Base-by-base conservation (phyloP, 2,329 filamentous ascomycete genomes). In the Cordyceps javanica region DNA sequence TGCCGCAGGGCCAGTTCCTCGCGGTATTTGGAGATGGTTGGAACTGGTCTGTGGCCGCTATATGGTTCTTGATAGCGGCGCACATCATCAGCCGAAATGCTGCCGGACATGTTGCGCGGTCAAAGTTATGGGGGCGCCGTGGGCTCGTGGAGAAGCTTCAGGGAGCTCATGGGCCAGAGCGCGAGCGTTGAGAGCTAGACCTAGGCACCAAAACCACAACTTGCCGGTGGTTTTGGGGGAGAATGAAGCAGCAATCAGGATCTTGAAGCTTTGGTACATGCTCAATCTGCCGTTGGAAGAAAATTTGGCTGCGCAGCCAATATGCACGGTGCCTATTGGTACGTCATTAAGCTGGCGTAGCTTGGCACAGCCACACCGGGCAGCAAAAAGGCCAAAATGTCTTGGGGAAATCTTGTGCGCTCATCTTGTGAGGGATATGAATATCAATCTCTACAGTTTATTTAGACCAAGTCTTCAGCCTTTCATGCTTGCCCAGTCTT, bases 1-100 rank as follows among this genome's bases (percentile, higher is more conserved):
- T 73, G 72, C n/a, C 79, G 69, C 45, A 76, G 73, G 32, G 68
- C 74, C 44, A 72, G 72, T 51, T 78, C 76, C 59, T 80, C 72
- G 25, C 73, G 69, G 59, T 80, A 81, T 48, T 71, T 74, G 42
- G 77, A 74, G 45, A 81, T 70, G 28, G 78, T 82, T 8, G 79
- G 79, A 30, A 78, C 72, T 3, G 75, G 76, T 60, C 75, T 70
- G 11, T 67, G 69, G 36, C 71, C 72, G 52, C 70, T 75, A 62
- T 78, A 77, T 2, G 75, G 75, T 44, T 69, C 67, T 32, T 70
- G 67, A 57, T 74, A 73, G 57, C 72, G 69, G 45, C 69, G 68
- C 25, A 64, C 65, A 23, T 75, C 70, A 21, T 76, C 70, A 23
- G 69, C 64, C 58, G 75, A 72, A 48, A 72, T 69, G 57, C 64